These are phyloP conservation scores for Teratosphaeriaceae sp. DNA, from an alignment of 2,329 filamentous ascomycete genomes.

Conservation along the genomic window DNA sequence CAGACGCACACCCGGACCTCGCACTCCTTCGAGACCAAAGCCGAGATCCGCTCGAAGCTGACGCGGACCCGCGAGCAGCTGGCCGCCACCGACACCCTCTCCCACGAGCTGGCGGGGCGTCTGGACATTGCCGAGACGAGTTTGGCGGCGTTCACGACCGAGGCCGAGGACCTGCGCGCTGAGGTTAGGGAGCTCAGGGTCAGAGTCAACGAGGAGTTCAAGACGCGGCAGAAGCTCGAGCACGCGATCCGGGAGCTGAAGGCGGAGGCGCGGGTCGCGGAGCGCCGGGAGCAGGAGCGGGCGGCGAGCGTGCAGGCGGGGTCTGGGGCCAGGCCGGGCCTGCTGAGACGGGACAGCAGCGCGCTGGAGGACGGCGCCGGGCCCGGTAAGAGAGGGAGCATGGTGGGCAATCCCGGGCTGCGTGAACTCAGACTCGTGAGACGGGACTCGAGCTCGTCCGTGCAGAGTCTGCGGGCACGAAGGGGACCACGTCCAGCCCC, in stretches of 20 bases:
- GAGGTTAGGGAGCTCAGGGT: slow-evolving; percentile 74
- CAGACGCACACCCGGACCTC: slow-evolving; percentile 41
- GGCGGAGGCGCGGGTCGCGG: slow-evolving; percentile 30
- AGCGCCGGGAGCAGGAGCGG: slow-evolving; percentile 20
- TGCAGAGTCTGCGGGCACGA: slow-evolving; percentile 39
- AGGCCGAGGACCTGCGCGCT: slow-evolving; percentile 45
- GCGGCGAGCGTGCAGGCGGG: too few relatives aligned
- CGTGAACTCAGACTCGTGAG: slow-evolving; percentile 73
- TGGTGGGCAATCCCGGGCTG: slow-evolving; percentile 49
- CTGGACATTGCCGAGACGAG: slow-evolving; percentile 58
- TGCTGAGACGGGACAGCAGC: slow-evolving; percentile 27
- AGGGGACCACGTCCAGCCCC: slow-evolving; percentile 18
- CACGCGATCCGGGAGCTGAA: slow-evolving; percentile 43
- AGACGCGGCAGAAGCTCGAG: slow-evolving; percentile 63
- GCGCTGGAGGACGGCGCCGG: slow-evolving; percentile 7
- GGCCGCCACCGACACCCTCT: slow-evolving; percentile 62
- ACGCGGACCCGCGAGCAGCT: slow-evolving; percentile 72
- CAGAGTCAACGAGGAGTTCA: slow-evolving; percentile 76
- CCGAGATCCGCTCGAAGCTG: slow-evolving; percentile 71
- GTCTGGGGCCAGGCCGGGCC: too few relatives aligned
- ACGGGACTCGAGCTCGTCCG: slow-evolving; percentile 34
- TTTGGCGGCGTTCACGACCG: slow-evolving; percentile 21
- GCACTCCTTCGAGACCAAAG: slow-evolving; percentile 62
- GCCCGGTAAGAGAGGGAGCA: slow-evolving; percentile 14
- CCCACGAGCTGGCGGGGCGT: slow-evolving; percentile 67